phyloP scores from a whole-genome alignment of 2,329 filamentous ascomycete species.

The Fusarium pseudograminearum region DNA sequence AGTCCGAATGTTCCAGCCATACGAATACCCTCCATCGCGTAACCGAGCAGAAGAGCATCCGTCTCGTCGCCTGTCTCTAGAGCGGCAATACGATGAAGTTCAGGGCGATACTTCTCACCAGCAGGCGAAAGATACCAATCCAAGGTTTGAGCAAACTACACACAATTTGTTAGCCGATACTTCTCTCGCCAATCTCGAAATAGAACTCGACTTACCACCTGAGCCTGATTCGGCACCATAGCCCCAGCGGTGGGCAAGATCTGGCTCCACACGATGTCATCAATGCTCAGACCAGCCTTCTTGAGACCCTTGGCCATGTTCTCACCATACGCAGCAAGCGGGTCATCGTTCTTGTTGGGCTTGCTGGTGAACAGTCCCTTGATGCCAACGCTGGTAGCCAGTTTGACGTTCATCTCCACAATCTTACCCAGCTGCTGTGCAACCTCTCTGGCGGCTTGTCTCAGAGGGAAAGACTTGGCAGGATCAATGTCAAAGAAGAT shows the following conservation, averaged over 20 bases:
- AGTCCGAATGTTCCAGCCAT: constrained; percentile 72
- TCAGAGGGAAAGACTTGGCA: constrained; percentile 73
- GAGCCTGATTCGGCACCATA: constrained; percentile 77
- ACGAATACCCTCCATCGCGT: constrained; percentile 78
- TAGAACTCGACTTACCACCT: constrained; percentile 63
- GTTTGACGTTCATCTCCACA: constrained; percentile 74
- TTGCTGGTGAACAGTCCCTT: constrained; percentile 64
- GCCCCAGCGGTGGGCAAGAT: constrained; percentile 75
- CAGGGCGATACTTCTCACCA: constrained; percentile 66
- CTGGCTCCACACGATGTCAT: constrained; percentile 78
- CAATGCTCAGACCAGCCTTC: constrained; percentile 70
- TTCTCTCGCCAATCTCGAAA: not conserved
- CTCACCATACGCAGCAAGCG: constrained; percentile 72
- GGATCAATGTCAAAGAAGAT: constrained; percentile 76
- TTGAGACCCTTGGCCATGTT: constrained; percentile 74
- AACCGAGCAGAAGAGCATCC: constrained; percentile 74
- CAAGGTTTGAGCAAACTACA: constrained; percentile 75
- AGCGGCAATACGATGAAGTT: constrained; percentile 71
- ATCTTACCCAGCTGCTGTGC: constrained; percentile 69
- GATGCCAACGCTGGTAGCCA: constrained; percentile 57
- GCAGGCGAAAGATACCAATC: constrained; percentile 76
- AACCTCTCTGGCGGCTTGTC: constrained; percentile 68
- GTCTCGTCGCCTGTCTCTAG: constrained; percentile 66
- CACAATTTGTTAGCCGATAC: constrained; percentile 35
- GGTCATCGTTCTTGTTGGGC: constrained; percentile 63